phyloP scores from a whole-genome alignment of 2,329 filamentous ascomycete genomes.

The Graphilbum fragrans region DNA sequence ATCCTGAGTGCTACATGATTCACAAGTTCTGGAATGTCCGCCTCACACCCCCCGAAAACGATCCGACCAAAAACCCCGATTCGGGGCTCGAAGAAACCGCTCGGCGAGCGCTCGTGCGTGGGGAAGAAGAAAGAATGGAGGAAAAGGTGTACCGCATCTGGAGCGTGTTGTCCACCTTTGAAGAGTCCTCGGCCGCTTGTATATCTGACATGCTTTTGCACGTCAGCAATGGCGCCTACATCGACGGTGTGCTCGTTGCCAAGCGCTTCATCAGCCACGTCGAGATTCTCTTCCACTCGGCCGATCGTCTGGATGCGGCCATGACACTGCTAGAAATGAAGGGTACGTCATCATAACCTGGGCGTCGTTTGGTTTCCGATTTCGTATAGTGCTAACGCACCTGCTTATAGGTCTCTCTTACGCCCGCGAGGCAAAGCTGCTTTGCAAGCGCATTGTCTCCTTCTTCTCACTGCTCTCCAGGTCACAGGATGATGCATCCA shows the following conservation, averaged over 20 bases:
- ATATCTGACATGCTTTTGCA: constrained; percentile 98
- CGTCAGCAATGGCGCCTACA: constrained; percentile 93
- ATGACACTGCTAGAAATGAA: constrained; percentile 61
- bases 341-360: too few species aligned
- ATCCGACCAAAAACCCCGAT: constrained; percentile 15
- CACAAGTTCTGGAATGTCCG: constrained; percentile 99
- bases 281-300: constrained; percentile 80
- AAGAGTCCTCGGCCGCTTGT: constrained; percentile 93
- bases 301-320: constrained; percentile 69
- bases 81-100: constrained; percentile 37
- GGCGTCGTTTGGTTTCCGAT: not conserved
- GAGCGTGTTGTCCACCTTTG: constrained; percentile 93
- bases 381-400: not conserved
- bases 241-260: constrained; percentile 88
- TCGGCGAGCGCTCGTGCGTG: constrained; percentile 63
- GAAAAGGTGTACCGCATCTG: constrained; percentile 97
- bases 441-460: constrained; percentile 99
- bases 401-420: constrained; percentile 62
- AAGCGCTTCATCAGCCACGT: constrained; percentile 96
- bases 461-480: constrained; percentile 95
- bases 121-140: constrained; percentile 88
- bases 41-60: constrained; percentile 50
- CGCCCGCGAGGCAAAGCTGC: constrained; percentile 86
- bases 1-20: constrained; percentile 99
- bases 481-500: constrained; percentile 79